Evolutionary conservation across 2,329 filamentous ascomycete species (phyloP), one percentile per base, ranked within the genome.

Genomic region (Grosmannia clavigera): DNA sequence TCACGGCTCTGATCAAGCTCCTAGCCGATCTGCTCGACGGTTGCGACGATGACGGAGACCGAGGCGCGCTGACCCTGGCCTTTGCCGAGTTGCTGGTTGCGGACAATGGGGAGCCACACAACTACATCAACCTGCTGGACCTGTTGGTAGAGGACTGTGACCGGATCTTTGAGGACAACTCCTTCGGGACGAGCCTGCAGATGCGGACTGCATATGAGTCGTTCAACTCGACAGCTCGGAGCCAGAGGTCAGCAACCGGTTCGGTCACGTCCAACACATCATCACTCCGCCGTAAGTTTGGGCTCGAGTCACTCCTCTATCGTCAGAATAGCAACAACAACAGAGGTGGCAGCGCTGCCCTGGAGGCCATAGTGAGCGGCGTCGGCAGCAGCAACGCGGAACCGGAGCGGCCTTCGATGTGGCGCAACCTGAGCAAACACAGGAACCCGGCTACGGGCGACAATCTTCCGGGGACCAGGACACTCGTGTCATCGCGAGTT

Each of bases 131-230:
- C 60, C 76, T 96, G 16, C 78, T 96, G 54, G 92, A 96, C 72
- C 84, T 90, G 25, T 80, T 96, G 27, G 90, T 96, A 0, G 89
- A 95, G 64, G 92, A 96, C 68, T 90, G 88, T 63, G 90, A 95
- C 60, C 83, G 84, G 35, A 85, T 96, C n/a, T 96, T 96, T 67
- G 88, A 91, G 58, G 84, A 88, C 35, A 67, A 67, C 29, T 68
- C 70, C 33, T 70, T 74, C 52, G 69, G 70, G 11, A 67, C 74
- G 4, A 71, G 71, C 60, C 61, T 75, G 58, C 71, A 73, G 25
- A 72, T 78, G 80, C 79, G 59, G 80, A 83, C 54, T 73, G 77
- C 55, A 2, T 82, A 81, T 62, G 85, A 86, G 56, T 83, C 83
- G 1, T 73, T 83, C 62, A 82, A 78, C 62, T 83, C 81, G 29